Base-by-base conservation (phyloP, 352 stramenopile genomes). In the Blastocystis sp. region DNA sequence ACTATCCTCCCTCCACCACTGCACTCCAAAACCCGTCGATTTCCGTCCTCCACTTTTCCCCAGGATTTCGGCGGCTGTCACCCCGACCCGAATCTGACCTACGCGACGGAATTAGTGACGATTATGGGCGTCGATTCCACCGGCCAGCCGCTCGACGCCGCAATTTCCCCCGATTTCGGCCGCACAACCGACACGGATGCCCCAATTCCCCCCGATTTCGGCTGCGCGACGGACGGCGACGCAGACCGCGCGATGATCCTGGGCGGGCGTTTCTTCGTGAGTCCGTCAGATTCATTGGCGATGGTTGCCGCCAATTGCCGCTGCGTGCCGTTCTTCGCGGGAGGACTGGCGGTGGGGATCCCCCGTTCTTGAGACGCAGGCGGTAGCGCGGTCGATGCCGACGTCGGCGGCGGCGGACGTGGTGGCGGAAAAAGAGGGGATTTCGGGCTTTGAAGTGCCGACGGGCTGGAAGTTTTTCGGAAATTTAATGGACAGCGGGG, bases 391-490 rank as follows among this genome's bases (percentile, higher is more conserved):
- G 59, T 98, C 94, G 36, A 99, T 99, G 96, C 96, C 96, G 21
- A 98, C 95, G 32, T 97, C 93, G 53, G 94, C 92, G 44, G 96
- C 96, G 36, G 91, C 98, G 34, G 96, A 99, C 90, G 91, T 96
- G 24, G 96, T 99, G 46, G 95, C 95, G 6, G 91, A 95, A 89
- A 94, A 95, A 87, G 89, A 97, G 53, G 91, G 91, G 61, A 95
- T 98, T 84, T 91, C 92, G 18, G 93, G 94, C 71, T 98, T 98
- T 88, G 94, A 97, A 81, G 97, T 97, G 46, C 96, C 96, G 24
- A 99, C 96, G 38, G 96, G 96, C 65, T 99, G 96, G 96, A 99
- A 99, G 90, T 99, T 98, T 90, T 99, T 99, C 87, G 96, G 96
- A 46, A 99, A 99, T 90, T 90, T 99, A 34, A 99, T 99, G 96